Evolutionary conservation across 106 monocot genomes (phyloP), one percentile per base, ranked within the genome.

Genomic region (Platanthera guangdongensis): DNA sequence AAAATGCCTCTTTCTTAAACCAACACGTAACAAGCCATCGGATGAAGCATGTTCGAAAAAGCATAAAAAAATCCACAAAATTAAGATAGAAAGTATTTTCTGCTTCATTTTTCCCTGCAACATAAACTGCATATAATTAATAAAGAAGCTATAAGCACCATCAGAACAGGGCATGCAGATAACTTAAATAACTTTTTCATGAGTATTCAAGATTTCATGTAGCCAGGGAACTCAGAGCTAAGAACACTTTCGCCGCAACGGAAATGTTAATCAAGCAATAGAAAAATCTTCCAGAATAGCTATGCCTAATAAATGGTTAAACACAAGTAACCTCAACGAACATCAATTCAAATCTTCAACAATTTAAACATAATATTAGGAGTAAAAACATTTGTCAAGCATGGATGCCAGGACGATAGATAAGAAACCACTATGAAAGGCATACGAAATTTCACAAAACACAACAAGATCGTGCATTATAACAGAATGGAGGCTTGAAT

Each of bases 11-110:
- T 89, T 92, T 70, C 79, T 83, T 8, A 92, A 72, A 49, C 47
- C 76, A 55, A 92, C 78, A 73, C 87, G 89, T 14, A 85, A 57
- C 21, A 92, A 59, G 59, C 83, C 81, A 69, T 92, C 85, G 46
- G 82, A 83, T 57, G 86, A 84, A 68, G 86, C 86, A 78, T 85
- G 52, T 9, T 64, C 28, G n/a, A 77, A 81, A 3, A 67, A 39
- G 81, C 45, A 75, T 16, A 78, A 78, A 53, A 86, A 74, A 62
- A 54, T 60, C 83, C 85, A 91, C 16, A 88, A 62, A 57, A 72
- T 79, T 18, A 85, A 28, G 30, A 76, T 39, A 57, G 78, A 50
- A 57, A 83, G 49, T 80, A 57, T 11, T 8, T 78, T 82, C 59
- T 65, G 51, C 49, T 68, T 78, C 91, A 88, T 91, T 62, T 75